These are phyloP conservation scores for Beauveria sp. DNA, from an alignment of 2,329 filamentous ascomycete genomes.

Conservation along the genomic window DNA sequence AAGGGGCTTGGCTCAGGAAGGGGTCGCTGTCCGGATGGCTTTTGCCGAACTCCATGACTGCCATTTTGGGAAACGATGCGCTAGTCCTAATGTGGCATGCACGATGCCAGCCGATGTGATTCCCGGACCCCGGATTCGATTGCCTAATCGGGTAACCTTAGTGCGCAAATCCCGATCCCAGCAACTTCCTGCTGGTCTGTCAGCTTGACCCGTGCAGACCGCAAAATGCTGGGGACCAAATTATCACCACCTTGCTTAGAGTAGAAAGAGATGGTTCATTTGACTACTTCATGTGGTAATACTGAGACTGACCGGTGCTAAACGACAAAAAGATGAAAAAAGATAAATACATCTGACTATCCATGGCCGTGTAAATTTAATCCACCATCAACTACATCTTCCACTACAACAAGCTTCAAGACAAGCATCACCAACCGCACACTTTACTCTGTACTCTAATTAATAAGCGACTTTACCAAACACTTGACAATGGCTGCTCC, in stretches of 20 bases:
- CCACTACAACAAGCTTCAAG: background rate
- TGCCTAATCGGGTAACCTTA: conserved; percentile 7
- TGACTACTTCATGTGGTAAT: conserved; percentile 1
- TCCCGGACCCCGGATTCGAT: conserved; percentile 4
- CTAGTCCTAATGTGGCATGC: conserved; percentile 6
- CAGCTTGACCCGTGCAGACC: conserved; percentile 5
- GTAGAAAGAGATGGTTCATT: conserved; percentile 8
- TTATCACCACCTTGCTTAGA: conserved; percentile 6
- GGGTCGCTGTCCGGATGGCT: conserved; percentile 3
- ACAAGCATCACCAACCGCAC: background rate
- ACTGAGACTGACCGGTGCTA: background rate
- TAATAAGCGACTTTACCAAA: background rate
- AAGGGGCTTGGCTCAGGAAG: background rate
- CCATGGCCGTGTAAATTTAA: background rate
- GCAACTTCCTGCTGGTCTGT: background rate
- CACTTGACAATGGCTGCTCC: conserved; percentile 8
- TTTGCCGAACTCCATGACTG: background rate
- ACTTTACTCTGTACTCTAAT: background rate
- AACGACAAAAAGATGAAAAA: background rate
- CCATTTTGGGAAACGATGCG: background rate
- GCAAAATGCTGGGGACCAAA: conserved; percentile 7
- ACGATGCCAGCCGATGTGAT: background rate
- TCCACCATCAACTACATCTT: background rate
- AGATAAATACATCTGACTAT: conserved; percentile 9
- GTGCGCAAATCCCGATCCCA: conserved; percentile 1